A percentile compares a stretch with the other conserved stretches of the same genome.
These are phyloP conservation scores for Pyrenopolyporus hunteri DNA, from an alignment of 495 filamentous ascomycete species.

Conservation along the genomic window DNA sequence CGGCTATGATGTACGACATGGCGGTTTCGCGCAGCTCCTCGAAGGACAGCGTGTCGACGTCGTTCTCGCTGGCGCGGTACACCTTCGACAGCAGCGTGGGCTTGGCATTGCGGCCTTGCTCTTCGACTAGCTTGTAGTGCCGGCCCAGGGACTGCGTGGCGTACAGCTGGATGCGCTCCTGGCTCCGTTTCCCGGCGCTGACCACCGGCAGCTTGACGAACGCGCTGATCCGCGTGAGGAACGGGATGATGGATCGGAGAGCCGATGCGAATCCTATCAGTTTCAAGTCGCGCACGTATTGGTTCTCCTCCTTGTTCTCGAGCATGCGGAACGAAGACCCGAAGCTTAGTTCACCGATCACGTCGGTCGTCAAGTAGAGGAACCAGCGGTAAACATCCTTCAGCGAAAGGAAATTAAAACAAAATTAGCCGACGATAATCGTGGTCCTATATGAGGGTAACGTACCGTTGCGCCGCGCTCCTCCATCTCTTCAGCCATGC, in stretches of 20 bases:
- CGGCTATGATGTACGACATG: slow-evolving; percentile 50
- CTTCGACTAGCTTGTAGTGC: slow-evolving; percentile 49
- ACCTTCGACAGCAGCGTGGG: slow-evolving; percentile 51
- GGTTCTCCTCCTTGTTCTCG: slow-evolving; percentile 50
- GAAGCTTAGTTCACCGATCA: slow-evolving; percentile 62
- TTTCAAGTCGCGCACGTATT: slow-evolving; percentile 29
- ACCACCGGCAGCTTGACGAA: slow-evolving; percentile 29
- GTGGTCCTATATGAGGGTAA: slow-evolving; percentile 4
- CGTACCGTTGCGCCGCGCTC: slow-evolving; percentile 21
- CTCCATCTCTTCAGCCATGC: slow-evolving; percentile 39
- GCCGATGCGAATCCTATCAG: slow-evolving; percentile 14
- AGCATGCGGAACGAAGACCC: slow-evolving; percentile 63
- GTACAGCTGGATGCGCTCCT: slow-evolving; percentile 39
- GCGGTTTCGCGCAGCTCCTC: slow-evolving; percentile 37
- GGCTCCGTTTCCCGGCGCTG: background rate
- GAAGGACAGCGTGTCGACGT: slow-evolving; percentile 34
- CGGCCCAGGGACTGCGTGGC: slow-evolving; percentile 48
- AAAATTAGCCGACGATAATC: background rate
- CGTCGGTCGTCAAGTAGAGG: slow-evolving; percentile 62
- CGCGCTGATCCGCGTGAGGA: slow-evolving; percentile 27
- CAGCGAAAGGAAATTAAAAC: too few species aligned
- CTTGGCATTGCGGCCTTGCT: slow-evolving; percentile 51
- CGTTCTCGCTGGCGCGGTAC: slow-evolving; percentile 39
- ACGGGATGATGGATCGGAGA: slow-evolving; percentile 13
- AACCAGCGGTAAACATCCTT: slow-evolving; percentile 63